phyloP scores from a whole-genome alignment of 1,139 yeast species.

The Geotrichum carabidarum region DNA sequence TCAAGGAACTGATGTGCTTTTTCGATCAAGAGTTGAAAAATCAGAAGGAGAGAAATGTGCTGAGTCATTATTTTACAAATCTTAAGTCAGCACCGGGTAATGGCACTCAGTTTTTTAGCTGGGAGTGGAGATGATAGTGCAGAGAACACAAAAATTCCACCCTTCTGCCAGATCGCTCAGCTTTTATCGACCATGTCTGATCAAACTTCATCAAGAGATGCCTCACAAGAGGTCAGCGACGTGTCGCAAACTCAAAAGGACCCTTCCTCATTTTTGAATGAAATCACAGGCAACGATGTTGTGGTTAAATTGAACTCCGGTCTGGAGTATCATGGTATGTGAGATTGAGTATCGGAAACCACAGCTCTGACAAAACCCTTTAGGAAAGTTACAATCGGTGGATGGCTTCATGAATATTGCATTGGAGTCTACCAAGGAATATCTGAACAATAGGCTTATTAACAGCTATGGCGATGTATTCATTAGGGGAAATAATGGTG shows the following conservation, averaged over 20 bases:
- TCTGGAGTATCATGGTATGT: constrained; percentile 63
- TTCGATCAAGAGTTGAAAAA: no score
- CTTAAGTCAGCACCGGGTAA: no score
- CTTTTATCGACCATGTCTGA: background rate
- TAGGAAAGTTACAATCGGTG: constrained; percentile 72
- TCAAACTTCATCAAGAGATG: background rate
- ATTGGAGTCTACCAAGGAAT: constrained; percentile 69
- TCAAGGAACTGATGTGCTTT: no score
- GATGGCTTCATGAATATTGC: constrained; percentile 98
- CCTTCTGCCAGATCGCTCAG: no score
- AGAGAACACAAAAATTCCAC: no score
- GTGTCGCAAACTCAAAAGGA: constrained; percentile 15
- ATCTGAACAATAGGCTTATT: constrained; percentile 52
- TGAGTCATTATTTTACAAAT: no score
- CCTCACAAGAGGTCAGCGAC: background rate
- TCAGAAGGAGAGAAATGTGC: no score
- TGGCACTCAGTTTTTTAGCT: no score
- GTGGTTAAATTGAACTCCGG: constrained; percentile 84
- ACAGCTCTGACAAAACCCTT: background rate
- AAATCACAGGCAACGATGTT: constrained; percentile 74
- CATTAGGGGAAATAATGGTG: constrained; percentile 88
- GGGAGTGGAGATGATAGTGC: no score
- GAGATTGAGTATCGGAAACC: background rate
- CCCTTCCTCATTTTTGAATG: constrained; percentile 71
- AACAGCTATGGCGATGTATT: constrained; percentile 79